Evolutionary conservation across 192 early-diverging fungal species (phyloP).

Genomic region (Lunasporangiospora selenospora): DNA sequence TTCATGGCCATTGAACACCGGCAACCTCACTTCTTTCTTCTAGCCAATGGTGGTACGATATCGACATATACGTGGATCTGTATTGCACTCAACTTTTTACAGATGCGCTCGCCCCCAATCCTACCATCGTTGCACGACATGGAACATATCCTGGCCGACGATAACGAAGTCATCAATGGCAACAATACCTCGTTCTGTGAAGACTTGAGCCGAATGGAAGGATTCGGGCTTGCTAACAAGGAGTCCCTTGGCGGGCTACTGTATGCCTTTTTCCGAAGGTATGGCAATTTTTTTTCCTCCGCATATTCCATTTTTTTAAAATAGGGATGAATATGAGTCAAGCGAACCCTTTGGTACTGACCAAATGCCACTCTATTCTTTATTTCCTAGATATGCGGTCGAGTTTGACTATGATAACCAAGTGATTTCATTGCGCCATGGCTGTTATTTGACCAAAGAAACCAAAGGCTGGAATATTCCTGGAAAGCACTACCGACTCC

Average conservation of each 20-base stretch:
- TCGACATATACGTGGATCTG: slow-evolving; percentile 90
- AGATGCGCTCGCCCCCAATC: slow-evolving; percentile 80
- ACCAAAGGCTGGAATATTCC: slow-evolving; percentile 84
- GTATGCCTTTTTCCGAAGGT: slow-evolving; percentile 75
- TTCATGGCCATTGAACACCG: too few species aligned
- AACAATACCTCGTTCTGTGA: slow-evolving; percentile 72
- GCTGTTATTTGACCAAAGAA: slow-evolving; percentile 71
- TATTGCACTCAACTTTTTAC: slow-evolving; percentile 85
- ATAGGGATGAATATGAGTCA: too few species aligned
- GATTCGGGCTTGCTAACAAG: slow-evolving; percentile 65
- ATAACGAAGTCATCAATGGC: slow-evolving; percentile 18
- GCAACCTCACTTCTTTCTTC: slow-evolving; percentile 2
- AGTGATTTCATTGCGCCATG: slow-evolving; percentile 80
- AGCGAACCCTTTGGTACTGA: too few species aligned
- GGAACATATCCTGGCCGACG: background rate
- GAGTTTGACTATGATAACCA: slow-evolving; percentile 79
- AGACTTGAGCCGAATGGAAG: slow-evolving; percentile 63
- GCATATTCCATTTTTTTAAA: background rate
- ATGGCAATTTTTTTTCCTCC: background rate
- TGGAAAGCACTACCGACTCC: slow-evolving; percentile 59
- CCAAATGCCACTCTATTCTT: too few species aligned
- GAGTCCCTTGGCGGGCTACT: slow-evolving; percentile 76
- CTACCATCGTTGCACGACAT: slow-evolving; percentile 77
- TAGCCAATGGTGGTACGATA: slow-evolving; percentile 84
- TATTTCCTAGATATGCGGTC: slow-evolving; percentile 55